Evolutionary conservation across 2,329 filamentous ascomycete genomes (phyloP).

Genomic region (Exophiala xenobiotica): DNA sequence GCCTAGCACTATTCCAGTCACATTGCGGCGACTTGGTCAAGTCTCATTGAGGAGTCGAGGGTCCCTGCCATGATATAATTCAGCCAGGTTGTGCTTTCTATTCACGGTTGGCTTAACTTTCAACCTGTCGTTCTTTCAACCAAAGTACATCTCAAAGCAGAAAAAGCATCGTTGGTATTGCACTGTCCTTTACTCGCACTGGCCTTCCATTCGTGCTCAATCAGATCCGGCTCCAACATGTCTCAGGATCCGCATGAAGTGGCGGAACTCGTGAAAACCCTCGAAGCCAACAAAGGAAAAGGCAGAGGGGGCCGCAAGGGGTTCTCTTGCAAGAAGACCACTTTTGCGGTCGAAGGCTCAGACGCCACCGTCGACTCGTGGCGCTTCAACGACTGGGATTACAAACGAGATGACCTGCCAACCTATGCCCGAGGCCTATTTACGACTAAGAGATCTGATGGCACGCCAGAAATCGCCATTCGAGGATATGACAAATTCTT

Average conservation of each 20-base stretch:
- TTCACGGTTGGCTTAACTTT: background rate
- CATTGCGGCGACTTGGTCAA: conserved; percentile 1
- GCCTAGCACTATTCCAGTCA: background rate
- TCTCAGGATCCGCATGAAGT: conserved; percentile 71
- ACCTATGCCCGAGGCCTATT: conserved; percentile 94
- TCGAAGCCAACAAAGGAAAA: conserved; percentile 59
- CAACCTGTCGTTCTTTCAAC: background rate
- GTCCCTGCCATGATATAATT: conserved; percentile 2
- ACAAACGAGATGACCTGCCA: conserved; percentile 81
- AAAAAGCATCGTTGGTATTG: too few relatives aligned
- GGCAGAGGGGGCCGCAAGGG: conserved; percentile 52
- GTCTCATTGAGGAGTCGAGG: background rate
- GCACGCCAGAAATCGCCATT: conserved; percentile 73
- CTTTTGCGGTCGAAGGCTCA: conserved; percentile 67
- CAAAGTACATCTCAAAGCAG: too few relatives aligned
- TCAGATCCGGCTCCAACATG: conserved; percentile 44
- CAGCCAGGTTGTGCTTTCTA: background rate
- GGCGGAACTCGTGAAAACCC: conserved; percentile 60
- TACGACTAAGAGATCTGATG: conserved; percentile 68
- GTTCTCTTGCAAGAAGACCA: conserved; percentile 78
- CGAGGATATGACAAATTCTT: conserved; percentile 99
- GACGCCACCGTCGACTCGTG: conserved; percentile 79
- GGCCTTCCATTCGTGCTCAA: background rate
- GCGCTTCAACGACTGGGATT: conserved; percentile 93
- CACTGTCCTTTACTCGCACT: too few relatives aligned